These are phyloP conservation scores for Colletotrichum sp. DNA, from an alignment of 2,329 filamentous ascomycete species.

Conservation along the genomic window DNA sequence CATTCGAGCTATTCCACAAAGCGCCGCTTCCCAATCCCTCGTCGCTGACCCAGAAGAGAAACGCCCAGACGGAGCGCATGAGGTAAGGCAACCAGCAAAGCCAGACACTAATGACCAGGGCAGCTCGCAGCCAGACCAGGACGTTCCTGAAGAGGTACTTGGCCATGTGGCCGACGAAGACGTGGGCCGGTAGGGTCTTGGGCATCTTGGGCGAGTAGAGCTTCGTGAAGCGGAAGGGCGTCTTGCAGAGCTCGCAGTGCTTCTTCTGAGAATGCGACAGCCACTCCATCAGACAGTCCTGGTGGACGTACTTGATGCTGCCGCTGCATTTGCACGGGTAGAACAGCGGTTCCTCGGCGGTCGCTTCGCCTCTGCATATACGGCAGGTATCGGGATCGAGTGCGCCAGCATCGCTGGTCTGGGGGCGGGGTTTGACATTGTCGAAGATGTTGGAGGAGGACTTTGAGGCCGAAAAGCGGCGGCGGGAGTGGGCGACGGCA, in stretches of 20 bases:
- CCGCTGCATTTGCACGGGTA: conserved; percentile 99
- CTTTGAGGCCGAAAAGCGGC: conserved; percentile 22
- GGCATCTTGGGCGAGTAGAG: conserved; percentile 97
- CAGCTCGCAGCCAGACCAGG: conserved; percentile 78
- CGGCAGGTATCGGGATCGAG: conserved; percentile 83
- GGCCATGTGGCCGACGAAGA: conserved; percentile 81
- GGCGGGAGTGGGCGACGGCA: conserved; percentile 31
- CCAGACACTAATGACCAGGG: conserved; percentile 87
- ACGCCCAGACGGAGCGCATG: conserved; percentile 91
- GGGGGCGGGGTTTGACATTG: background rate
- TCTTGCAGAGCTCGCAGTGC: conserved; percentile 99
- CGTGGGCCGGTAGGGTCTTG: conserved; percentile 74
- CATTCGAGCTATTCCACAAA: conserved; percentile 20
- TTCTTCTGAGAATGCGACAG: conserved; percentile 98
- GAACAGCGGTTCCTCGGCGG: conserved; percentile 84
- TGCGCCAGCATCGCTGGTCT: conserved; percentile 15
- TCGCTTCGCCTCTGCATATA: conserved; percentile 92
- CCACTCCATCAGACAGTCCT: conserved; percentile 99
- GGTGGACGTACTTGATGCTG: conserved; percentile 98
- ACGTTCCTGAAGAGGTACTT: conserved; percentile 76
- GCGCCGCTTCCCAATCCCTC: conserved; percentile 58
- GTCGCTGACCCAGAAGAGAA: conserved; percentile 94
- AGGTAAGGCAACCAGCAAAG: conserved; percentile 85
- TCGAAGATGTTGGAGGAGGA: background rate
- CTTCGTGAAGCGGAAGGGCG: conserved; percentile 96